Conservation (phyloP, 768 basidiomycete genomes). For the Termitomyces sp. region DNA sequence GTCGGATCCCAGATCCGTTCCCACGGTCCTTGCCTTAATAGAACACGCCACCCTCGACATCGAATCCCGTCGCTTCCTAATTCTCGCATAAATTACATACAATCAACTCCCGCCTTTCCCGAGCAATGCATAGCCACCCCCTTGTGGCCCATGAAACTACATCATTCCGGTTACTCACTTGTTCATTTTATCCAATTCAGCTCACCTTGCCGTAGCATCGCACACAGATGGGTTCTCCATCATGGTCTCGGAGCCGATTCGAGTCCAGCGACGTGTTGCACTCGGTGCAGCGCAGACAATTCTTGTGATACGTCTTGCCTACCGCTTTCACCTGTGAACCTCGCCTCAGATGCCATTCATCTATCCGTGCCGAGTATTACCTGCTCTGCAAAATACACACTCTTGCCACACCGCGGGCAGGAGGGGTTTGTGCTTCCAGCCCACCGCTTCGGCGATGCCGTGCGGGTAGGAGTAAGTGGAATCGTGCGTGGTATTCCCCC, state of each 20-base stretch:
- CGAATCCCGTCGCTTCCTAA: too few relatives aligned
- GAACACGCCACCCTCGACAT: slow-evolving; percentile 60
- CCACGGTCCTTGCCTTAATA: too few relatives aligned
- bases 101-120: slow-evolving; percentile 29
- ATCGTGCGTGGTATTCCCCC: slow-evolving; percentile 51
- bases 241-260: slow-evolving; percentile 66
- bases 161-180: not conserved
- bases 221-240: slow-evolving; percentile 64
- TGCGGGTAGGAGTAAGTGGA: slow-evolving; percentile 36
- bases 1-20: too few relatives aligned
- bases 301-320: slow-evolving; percentile 76
- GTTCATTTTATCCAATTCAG: not conserved
- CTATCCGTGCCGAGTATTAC: slow-evolving; percentile 22
- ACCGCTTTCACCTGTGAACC: slow-evolving; percentile 68
- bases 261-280: slow-evolving; percentile 70
- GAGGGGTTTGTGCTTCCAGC: slow-evolving; percentile 39
- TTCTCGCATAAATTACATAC: slow-evolving; percentile 31
- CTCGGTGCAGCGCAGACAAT: slow-evolving; percentile 70
- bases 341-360: slow-evolving; percentile 2
- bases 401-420: slow-evolving; percentile 68
- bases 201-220: slow-evolving; percentile 67
- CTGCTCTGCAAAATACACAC: slow-evolving; percentile 85
- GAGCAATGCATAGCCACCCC: slow-evolving; percentile 69
- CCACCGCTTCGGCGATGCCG: slow-evolving; percentile 45
- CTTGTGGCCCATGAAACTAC: slow-evolving; percentile 69